Conservation (phyloP, 805 yeast species). For the Torulaspora microellipsoides region DNA sequence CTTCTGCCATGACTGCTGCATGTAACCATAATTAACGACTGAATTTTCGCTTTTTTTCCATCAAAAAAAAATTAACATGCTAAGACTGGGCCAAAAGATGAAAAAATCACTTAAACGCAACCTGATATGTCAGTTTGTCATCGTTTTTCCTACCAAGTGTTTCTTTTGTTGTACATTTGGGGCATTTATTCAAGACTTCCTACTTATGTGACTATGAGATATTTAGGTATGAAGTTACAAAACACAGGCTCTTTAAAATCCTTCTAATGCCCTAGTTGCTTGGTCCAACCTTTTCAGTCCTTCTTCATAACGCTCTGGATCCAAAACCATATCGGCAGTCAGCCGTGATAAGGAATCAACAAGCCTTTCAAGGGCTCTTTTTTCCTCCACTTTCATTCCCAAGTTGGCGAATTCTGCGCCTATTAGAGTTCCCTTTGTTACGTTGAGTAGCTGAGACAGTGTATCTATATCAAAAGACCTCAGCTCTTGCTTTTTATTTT, state of each 20-base stretch:
- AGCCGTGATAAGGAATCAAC: conserved; percentile 80
- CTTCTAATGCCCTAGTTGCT: conserved; percentile 84
- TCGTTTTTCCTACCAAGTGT: no score
- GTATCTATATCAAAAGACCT: conserved; percentile 34
- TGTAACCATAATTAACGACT: no score
- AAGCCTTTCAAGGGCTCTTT: conserved; percentile 74
- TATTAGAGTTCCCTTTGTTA: conserved; percentile 40
- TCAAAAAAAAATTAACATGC: no score
- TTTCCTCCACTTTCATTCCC: conserved; percentile 71
- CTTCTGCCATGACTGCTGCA: no score
- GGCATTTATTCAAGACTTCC: no score
- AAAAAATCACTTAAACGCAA: no score
- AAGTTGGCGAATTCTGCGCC: conserved; percentile 65
- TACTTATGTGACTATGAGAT: not conserved
- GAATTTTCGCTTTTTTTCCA: no score
- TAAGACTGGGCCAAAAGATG: no score
- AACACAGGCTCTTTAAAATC: conserved; percentile 41
- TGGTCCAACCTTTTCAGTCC: conserved; percentile 75
- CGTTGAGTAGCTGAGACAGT: conserved; percentile 35
- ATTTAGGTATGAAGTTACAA: not conserved
- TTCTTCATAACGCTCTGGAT: conserved; percentile 72
- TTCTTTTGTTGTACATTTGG: no score
- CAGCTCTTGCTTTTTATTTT: conserved; percentile 13
- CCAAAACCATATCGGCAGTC: conserved; percentile 86
- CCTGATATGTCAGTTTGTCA: no score